phyloP scores from a whole-genome alignment of 2,329 filamentous ascomycete species.

The Epichloe sp. region DNA sequence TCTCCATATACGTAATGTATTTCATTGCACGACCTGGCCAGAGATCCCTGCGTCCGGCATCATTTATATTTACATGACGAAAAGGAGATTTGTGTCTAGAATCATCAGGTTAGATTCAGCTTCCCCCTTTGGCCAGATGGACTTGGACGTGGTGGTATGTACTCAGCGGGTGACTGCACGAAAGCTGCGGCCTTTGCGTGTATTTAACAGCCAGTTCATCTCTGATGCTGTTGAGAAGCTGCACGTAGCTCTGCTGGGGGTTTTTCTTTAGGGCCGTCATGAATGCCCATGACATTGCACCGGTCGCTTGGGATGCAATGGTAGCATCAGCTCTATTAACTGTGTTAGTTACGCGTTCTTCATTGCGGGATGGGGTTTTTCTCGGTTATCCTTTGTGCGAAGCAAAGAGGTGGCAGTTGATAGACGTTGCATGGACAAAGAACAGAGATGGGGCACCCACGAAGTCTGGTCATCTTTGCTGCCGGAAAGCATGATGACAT shows the following conservation, averaged over 20 bases:
- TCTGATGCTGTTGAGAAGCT: conserved; percentile 90
- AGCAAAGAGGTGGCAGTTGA: not conserved
- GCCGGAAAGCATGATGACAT: conserved; percentile 95
- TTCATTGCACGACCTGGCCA: not conserved
- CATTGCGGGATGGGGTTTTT: not conserved
- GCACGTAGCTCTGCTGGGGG: conserved; percentile 94
- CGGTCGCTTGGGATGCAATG: conserved; percentile 80
- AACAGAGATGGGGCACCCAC: conserved; percentile 37
- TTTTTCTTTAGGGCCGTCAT: conserved; percentile 90
- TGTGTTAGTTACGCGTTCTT: not conserved
- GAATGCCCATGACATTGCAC: conserved; percentile 98
- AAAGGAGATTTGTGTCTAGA: conserved; percentile 45
- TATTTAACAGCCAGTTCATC: conserved; percentile 84
- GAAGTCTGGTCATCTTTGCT: conserved; percentile 95
- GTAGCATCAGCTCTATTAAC: conserved; percentile 69
- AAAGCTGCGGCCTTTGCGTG: conserved; percentile 88
- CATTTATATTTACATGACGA: conserved; percentile 39
- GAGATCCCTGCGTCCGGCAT: not conserved
- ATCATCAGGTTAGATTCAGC: conserved; percentile 6
- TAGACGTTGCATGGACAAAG: not conserved
- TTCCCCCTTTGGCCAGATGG: conserved; percentile 6
- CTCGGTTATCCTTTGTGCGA: not conserved
- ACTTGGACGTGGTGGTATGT: conserved; percentile 25
- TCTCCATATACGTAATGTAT: not conserved
- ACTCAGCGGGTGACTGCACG: conserved; percentile 94